Conservation (phyloP, 352 stramenopile species). For the Globisporangium parvum region DNA sequence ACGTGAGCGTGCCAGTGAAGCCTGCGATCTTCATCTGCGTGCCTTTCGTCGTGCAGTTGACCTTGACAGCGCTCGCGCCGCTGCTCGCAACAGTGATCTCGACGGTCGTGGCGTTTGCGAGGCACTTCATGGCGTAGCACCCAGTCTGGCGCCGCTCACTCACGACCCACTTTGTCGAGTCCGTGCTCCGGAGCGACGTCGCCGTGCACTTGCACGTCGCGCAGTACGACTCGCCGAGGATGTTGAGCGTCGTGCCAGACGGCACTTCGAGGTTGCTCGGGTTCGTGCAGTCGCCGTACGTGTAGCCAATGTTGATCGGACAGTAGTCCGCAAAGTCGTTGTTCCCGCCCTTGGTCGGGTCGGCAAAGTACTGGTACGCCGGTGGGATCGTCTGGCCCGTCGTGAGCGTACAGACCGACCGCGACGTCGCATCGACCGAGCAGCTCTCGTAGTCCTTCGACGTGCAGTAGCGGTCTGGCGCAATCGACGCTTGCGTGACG, state of each 20-base stretch:
- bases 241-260: constrained; percentile 50
- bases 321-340: constrained; percentile 76
- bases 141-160: constrained; percentile 53
- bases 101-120: constrained; percentile 21
- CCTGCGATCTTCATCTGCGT: constrained; percentile 28
- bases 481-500: constrained; percentile 29
- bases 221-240: constrained; percentile 73
- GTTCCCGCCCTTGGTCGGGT: constrained; percentile 40
- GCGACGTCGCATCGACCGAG: constrained; percentile 62
- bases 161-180: constrained; percentile 57
- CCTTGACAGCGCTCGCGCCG: constrained; percentile 10
- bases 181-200: constrained; percentile 52
- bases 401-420: constrained; percentile 57
- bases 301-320: constrained; percentile 68
- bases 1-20: constrained; percentile 51
- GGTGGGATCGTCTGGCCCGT: constrained; percentile 33
- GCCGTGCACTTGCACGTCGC: constrained; percentile 63
- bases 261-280: constrained; percentile 44
- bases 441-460: constrained; percentile 53
- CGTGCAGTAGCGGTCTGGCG: constrained; percentile 62
- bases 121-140: constrained; percentile 73
- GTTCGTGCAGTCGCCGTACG: constrained; percentile 58
- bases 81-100: constrained; percentile 33
- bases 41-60: constrained; percentile 42
- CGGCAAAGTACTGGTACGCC: constrained; percentile 58